Percentiles rank a stretch among this genome's conserved stretches.
phyloP scores from a whole-genome alignment of 306 rosid species.

The Luffa acutangula region DNA sequence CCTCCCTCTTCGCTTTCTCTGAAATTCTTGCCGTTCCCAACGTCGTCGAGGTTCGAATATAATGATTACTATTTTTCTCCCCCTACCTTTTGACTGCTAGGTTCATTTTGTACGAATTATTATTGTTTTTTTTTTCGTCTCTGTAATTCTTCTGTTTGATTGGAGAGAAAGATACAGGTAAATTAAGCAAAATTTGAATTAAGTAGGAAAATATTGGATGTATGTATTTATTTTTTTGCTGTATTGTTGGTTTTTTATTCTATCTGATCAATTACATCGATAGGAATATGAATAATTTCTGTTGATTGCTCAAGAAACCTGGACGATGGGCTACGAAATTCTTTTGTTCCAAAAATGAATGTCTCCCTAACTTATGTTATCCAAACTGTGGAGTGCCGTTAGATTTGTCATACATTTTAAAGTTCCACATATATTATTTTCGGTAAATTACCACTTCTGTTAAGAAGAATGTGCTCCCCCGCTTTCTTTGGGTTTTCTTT shows the following conservation, averaged over 20 bases:
- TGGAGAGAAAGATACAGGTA: background rate
- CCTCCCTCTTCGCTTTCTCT: slow-evolving; percentile 81
- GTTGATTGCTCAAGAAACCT: background rate
- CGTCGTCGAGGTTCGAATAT: slow-evolving; percentile 42
- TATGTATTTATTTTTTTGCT: background rate
- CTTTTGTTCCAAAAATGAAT: background rate
- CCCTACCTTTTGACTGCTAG: background rate
- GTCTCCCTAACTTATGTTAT: background rate
- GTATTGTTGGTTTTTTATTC: background rate
- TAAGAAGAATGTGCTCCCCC: background rate
- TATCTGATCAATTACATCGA: background rate
- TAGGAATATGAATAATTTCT: background rate
- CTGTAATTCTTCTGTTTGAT: background rate
- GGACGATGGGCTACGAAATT: background rate
- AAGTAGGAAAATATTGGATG: background rate
- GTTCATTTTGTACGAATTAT: background rate
- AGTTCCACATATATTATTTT: background rate
- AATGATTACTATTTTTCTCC: background rate
- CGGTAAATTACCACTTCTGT: background rate
- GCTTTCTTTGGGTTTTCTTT: too few relatives aligned
- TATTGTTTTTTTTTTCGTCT: background rate
- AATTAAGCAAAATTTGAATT: background rate
- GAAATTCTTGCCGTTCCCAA: slow-evolving; percentile 76
- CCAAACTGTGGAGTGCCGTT: background rate
- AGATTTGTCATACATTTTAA: background rate